Base-by-base conservation (phyloP, 2,329 filamentous ascomycete genomes). In the Hyphodiscus sp. region DNA sequence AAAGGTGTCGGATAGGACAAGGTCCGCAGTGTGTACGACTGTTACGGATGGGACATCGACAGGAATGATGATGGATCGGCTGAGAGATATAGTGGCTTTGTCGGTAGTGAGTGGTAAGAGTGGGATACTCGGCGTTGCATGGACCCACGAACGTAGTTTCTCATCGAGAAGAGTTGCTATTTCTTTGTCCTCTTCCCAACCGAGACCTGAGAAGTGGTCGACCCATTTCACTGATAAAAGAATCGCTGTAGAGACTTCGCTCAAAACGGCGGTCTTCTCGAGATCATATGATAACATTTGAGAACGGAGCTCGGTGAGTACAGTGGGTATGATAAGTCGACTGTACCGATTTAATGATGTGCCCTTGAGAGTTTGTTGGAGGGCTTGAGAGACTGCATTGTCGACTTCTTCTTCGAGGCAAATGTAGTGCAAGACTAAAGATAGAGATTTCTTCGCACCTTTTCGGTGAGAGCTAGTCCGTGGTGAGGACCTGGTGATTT, bases 1-100 rank as follows among this genome's bases (percentile, higher is more conserved):
- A 64, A 62, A 64, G 54, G 63, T 38, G 56, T 67, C 54, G 10
- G 75, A 71, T 1, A 89, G 70, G 26, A 74, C 73, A 26, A 92
- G 77, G 50, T 87, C 82, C 2, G 87, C 86, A 0, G 88, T 95
- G 69, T 95, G 87, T 0, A 97, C 81, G 19, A 96, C 81, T 47
- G 89, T 82, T 1, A 96, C 77, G 1, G 86, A 84, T 0, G 92
- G 92, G 1, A 99, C 83, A 54, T 96, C 90, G 15, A 99, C 91
- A 0, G 91, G 89, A 50, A 99, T 95, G 29, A 87, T 76, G 61
- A 99, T 91, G 13, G 83, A 84, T 19, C 79, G 78, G 57, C 69
- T 75, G 19, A 78, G 73, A 20, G 70, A 50, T n/a, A 67, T 58
- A 1, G 59, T 57, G 11, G 62, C 63, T 23, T 62, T 54, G 41